A percentile compares a stretch with the other conserved stretches of the same genome.
Conservation (phyloP, 1,284 basidiomycete species). For the Hymenochaete sp. region DNA sequence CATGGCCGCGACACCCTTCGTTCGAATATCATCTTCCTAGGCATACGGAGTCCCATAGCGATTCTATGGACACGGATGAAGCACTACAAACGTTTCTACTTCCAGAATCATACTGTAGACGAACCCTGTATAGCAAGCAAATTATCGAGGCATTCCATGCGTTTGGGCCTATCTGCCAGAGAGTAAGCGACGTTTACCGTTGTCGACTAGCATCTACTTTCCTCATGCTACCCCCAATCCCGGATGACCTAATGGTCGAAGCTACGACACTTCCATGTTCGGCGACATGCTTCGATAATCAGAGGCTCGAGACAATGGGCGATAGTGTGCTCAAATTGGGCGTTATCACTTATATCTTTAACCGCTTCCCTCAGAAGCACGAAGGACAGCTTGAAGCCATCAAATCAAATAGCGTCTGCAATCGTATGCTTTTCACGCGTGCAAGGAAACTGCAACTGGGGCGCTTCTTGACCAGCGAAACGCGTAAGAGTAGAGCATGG, state of each 20-base stretch:
- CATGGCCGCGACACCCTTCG: slow-evolving; percentile 3
- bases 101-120: slow-evolving; percentile 46
- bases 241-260: slow-evolving; percentile 51
- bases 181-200: slow-evolving; percentile 56
- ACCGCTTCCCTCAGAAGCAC: slow-evolving; percentile 63
- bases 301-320: slow-evolving; percentile 76
- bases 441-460: slow-evolving; percentile 59
- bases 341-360: slow-evolving; percentile 67
- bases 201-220: slow-evolving; percentile 40
- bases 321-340: slow-evolving; percentile 74
- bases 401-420: slow-evolving; percentile 56
- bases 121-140: slow-evolving; percentile 39
- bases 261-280: slow-evolving; percentile 66
- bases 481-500: slow-evolving; percentile 50
- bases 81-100: slow-evolving; percentile 37
- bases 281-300: slow-evolving; percentile 60
- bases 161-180: slow-evolving; percentile 59
- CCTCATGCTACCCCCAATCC: slow-evolving; percentile 51
- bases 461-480: slow-evolving; percentile 53
- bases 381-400: slow-evolving; percentile 71
- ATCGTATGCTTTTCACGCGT: slow-evolving; percentile 56
- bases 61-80: no score
- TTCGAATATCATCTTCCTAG: no score
- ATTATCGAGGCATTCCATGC: slow-evolving; percentile 44
- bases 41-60: no score